Evolutionary conservation across 352 stramenopile species (phyloP), one percentile per base, ranked within the genome.

Genomic region (Detonula confervacea): DNA sequence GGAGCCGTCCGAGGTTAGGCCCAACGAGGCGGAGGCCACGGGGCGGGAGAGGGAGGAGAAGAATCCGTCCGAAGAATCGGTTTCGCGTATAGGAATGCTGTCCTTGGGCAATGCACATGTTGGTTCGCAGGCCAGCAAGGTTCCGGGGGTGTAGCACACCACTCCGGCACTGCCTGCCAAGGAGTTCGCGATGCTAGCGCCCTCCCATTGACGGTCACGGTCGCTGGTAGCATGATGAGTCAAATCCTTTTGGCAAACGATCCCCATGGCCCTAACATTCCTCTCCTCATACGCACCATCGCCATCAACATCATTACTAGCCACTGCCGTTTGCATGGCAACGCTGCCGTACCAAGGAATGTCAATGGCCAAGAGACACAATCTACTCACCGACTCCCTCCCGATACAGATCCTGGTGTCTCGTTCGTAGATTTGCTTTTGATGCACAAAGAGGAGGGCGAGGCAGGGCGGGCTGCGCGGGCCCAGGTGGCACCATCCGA

Each of bases 1-100:
- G 30, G 47, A 80, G n/a, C 87, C 89, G 18, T 69, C 55, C 14
- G 81, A 92, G 55, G 86, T 55, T 24, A 94, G 51, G 22, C 89
- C 89, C 9, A 77, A 60, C 16, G 83, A 68, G 37, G 44, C 2
- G 1, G 83, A 85, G 29, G 68, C 67, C 35, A 88, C 57, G 27
- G 83, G 80, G 20, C 67, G 70, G 6, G 46, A 60, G 9, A 88
- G 24, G n/a, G 71, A 86, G 8, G 71, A 77, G 57, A 87, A 84
- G 62, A 83, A 84, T 35, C 44, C 60, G 72, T 87, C 69, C 2
- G 8, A n/a, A n/a, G n/a, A n/a, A n/a, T n/a, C n/a, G n/a, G n/a
- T n/a, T n/a, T n/a, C n/a, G n/a, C n/a, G n/a, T n/a, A n/a, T n/a
- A n/a, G n/a, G n/a, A n/a, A n/a, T n/a, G n/a, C n/a, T n/a, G n/a